phyloP scores from a whole-genome alignment of 257 asterid species.

The Haberlea rhodopensis region DNA sequence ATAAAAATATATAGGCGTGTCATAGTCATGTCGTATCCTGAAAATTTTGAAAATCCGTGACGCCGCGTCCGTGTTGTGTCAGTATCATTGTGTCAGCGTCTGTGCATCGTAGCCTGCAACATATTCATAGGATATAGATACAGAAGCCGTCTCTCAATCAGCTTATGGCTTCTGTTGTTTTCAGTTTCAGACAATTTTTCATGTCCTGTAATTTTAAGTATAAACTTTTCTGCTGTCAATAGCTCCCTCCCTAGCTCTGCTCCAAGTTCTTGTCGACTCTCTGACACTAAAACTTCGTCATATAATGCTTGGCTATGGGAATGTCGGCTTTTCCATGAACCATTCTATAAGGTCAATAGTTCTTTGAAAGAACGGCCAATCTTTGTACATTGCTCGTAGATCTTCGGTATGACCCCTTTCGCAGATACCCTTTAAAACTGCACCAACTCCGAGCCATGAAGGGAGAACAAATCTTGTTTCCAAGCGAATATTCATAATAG shows the following conservation, averaged over 20 bases:
- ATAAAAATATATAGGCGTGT: no score
- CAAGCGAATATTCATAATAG: constrained; percentile 93
- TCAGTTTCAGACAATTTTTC: constrained; percentile 70
- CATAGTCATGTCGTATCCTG: no score
- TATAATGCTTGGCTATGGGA: constrained; percentile 84
- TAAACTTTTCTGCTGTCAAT: constrained; percentile 59
- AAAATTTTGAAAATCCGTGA: no score
- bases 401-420: constrained; percentile 78
- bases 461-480: constrained; percentile 93
- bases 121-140: constrained; percentile 87
- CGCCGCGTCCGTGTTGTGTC: no score
- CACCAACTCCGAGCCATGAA: constrained; percentile 97
- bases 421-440: constrained; percentile 74
- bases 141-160: constrained; percentile 93
- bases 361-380: constrained; percentile 93
- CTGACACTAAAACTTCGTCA: constrained; percentile 79
- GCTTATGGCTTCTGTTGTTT: constrained; percentile 60
- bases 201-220: constrained; percentile 71
- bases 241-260: constrained; percentile 77
- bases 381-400: constrained; percentile 80
- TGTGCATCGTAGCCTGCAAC: no score
- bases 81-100: no score
- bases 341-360: constrained; percentile 94
- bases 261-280: constrained; percentile 62
- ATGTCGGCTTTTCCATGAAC: constrained; percentile 85